Percentiles rank a stretch among this genome's conserved stretches.
These are phyloP conservation scores for Arctostaphylos glauca DNA, from an alignment of 148 eudicot genomes.

Conservation along the genomic window DNA sequence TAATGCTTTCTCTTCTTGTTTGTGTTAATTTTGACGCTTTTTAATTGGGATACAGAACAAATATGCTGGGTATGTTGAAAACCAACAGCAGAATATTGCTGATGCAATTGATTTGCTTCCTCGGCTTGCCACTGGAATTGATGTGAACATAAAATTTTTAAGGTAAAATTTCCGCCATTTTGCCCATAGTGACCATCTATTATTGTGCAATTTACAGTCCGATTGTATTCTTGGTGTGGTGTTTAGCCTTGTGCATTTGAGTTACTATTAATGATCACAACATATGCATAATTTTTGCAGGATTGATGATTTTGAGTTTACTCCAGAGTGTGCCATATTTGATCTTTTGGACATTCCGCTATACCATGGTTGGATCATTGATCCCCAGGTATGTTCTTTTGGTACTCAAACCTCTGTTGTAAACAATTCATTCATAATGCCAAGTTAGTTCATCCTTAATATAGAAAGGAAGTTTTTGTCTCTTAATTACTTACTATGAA, in stretches of 20 bases:
- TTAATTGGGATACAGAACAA: constrained; percentile 56
- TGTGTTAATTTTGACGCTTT: constrained; percentile 18
- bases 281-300: constrained; percentile 35
- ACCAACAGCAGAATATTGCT: constrained; percentile 81
- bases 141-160: constrained; percentile 81
- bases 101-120: constrained; percentile 97
- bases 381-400: constrained; percentile 72
- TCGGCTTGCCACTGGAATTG: constrained; percentile 91
- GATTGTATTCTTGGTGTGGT: neutral
- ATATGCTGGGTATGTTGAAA: constrained; percentile 78
- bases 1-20: neutral
- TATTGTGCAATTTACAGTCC: neutral
- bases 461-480: neutral
- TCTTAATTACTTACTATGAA: neutral
- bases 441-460: neutral
- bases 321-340: constrained; percentile 92
- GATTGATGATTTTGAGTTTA: constrained; percentile 94
- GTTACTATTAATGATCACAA: neutral
- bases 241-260: neutral
- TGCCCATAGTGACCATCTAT: neutral
- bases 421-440: neutral
- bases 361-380: constrained; percentile 96
- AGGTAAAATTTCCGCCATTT: constrained; percentile 41
- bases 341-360: constrained; percentile 89
- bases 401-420: constrained; percentile 5